These are phyloP conservation scores for Hanseniaspora uvarum DNA, from an alignment of 1,139 yeast genomes.

Conservation along the genomic window DNA sequence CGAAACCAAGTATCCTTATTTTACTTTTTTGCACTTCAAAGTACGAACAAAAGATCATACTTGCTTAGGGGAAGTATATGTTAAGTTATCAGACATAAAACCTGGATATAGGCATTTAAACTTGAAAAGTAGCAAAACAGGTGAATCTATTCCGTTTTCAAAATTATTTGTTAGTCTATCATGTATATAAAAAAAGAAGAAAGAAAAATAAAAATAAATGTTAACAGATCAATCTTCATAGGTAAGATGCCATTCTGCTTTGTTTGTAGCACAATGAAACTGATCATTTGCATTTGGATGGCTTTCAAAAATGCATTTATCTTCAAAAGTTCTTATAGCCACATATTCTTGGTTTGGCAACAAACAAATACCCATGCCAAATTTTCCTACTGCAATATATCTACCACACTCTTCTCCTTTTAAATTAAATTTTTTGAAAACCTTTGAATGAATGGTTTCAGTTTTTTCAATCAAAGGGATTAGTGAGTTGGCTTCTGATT, in stretches of 20 bases:
- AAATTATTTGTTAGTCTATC: constrained; percentile 52
- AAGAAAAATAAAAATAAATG: neutral
- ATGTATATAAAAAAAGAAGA: constrained; percentile 18
- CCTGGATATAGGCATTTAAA: constrained; percentile 77
- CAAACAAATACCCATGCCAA: constrained; percentile 37
- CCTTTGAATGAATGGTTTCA: constrained; percentile 11
- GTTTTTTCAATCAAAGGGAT: constrained; percentile 18
- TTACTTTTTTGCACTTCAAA: constrained; percentile 45
- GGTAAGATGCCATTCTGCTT: constrained; percentile 1
- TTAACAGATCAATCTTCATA: neutral
- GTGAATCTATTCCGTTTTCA: constrained; percentile 74
- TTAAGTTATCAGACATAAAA: constrained; percentile 47
- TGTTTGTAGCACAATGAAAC: constrained; percentile 11
- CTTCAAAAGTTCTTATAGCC: constrained; percentile 17
- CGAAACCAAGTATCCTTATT: constrained; percentile 35
- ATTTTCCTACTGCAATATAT: constrained; percentile 38
- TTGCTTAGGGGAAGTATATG: constrained; percentile 49
- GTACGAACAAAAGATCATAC: constrained; percentile 35
- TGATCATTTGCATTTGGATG: constrained; percentile 6
- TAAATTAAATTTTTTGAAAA: constrained; percentile 24
- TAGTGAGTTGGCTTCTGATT: constrained; percentile 31
- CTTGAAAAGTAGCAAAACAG: constrained; percentile 53
- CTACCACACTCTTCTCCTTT: constrained; percentile 35
- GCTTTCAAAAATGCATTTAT: constrained; percentile 13
- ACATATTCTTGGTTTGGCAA: constrained; percentile 27